Base-by-base conservation (phyloP, 768 basidiomycete species). In the Calocera viscosa region DNA sequence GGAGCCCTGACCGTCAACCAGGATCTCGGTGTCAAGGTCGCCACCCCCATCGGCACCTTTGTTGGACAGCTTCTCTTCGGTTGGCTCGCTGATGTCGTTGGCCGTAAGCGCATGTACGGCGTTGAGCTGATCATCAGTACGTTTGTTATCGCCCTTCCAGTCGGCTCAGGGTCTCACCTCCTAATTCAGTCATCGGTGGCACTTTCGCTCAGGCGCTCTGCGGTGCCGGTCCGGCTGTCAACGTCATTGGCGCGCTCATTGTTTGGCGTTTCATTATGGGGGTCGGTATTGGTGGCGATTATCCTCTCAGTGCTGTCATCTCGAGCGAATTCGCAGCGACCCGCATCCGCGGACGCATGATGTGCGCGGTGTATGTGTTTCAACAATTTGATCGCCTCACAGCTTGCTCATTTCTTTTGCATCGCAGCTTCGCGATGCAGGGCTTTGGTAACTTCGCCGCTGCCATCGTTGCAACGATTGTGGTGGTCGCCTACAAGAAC, bases 311-410 rank as follows among this genome's bases (percentile, higher is more conserved):
- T 64, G 88, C 92, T 19, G 87, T 91, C 72, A 94, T 94, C 72
- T 86, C 91, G 1, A 91, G 75, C 34, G 92, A 95, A 73, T 95
- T 94, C 71, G 87, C 92, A 0, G 81, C 89, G 0, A 88, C 86
- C 19, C 82, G 82, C 47, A 84, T 80, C 60, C 84, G 92, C 70
- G 92, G 92, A 53, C 82, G 91, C 26, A 84, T 95, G 76, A 93
- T 95, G 90, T 87, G 88, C 0, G 89, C 88, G 7, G 90, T 93
- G 0, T 94, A 94, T 69, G 86, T 92, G 92, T 26, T 94, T 89
- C 87, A 92, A 92, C 63, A 86, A 92, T 76, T 83, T 92, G n/a
- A n/a, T n/a, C n/a, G n/a, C n/a, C n/a, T n/a, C n/a, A n/a, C n/a
- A n/a, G n/a, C n/a, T n/a, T n/a, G n/a, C 70, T n/a, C n/a, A n/a